Conservation (phyloP, 176 grass and related monocot genomes). For the Carex myosuroides region DNA sequence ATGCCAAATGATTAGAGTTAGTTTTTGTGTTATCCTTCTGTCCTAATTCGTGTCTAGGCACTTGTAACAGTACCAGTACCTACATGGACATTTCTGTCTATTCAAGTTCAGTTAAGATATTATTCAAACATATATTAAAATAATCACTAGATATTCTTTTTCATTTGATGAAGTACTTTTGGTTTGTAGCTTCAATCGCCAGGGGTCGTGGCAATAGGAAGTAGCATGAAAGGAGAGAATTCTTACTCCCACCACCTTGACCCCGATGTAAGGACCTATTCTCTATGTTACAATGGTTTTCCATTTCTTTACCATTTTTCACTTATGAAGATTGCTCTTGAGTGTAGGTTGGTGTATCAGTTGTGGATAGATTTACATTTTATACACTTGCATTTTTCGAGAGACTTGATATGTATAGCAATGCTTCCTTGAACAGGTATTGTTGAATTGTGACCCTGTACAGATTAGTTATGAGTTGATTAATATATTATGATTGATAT, state of each 20-base stretch:
- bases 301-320: background rate
- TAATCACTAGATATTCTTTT: background rate
- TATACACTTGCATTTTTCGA: constrained; percentile 98
- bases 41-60: background rate
- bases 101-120: background rate
- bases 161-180: background rate
- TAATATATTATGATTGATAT: background rate
- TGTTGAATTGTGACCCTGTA: background rate
- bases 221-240: constrained; percentile 99
- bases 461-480: background rate
- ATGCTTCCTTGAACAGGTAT: constrained; percentile 92
- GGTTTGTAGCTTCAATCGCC: constrained; percentile 88
- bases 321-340: constrained; percentile 17
- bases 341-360: constrained; percentile 88
- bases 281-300: background rate
- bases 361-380: constrained; percentile 97
- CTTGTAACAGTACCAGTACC: background rate
- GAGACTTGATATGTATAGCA: constrained; percentile 99
- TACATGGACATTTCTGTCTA: background rate
- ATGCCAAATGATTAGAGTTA: background rate
- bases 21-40: background rate
- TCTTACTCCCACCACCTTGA: constrained; percentile 99
- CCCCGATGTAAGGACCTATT: constrained; percentile 70
- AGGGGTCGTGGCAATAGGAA: constrained; percentile 86
- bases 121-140: background rate